Base-by-base conservation (phyloP, 2,329 filamentous ascomycete genomes). In the Chalaropsis thielavioides region DNA sequence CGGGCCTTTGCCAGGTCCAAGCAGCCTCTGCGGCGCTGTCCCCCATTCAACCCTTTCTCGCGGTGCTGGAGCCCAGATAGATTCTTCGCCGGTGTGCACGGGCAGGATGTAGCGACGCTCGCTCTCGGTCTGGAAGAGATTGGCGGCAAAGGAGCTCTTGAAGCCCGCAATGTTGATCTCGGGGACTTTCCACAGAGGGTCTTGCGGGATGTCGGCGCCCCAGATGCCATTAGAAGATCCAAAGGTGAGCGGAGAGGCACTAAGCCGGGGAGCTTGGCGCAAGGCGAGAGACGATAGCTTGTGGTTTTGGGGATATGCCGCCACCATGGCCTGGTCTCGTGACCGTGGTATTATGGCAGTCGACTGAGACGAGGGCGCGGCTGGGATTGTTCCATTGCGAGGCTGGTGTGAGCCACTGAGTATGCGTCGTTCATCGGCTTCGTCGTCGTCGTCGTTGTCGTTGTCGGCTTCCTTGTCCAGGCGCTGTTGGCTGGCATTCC, bases 61-160 rank as follows among this genome's bases (percentile, higher is more conserved):
- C 24, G 69, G 70, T 1, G 67, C 67, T 0, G 71, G 69, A 13
- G 72, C 71, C 74, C 74, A 75, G 41, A 75, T 74, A 2, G 74
- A 75, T n/a, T 64, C 70, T 31, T 71, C 46, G 1, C 71, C 70
- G 35, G 69, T 70, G 67, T 74, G 68, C 22, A 70, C 68, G 24
- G 74, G 71, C 68, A 72, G 70, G n/a, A 73, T 65, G 67, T 74
- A 72, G 70, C 73, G 70, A 68, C 54, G 54, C 24, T 58, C 13
- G 31, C 10, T 38, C 27, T 74, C 69, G n/a, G 65, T 19, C 41
- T 62, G 58, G 41, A 67, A 67, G 10, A 68, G 59, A 60, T 62
- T 62, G 2, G 67, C 61, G 2, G 63, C 67, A 59, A 67, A 67
- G 6, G 68, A 67, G 62, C 66, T 68, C 59, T 66, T 63, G 58